phyloP scores from a whole-genome alignment of 306 rosid genomes.

The Spatholobus suberectus region DNA sequence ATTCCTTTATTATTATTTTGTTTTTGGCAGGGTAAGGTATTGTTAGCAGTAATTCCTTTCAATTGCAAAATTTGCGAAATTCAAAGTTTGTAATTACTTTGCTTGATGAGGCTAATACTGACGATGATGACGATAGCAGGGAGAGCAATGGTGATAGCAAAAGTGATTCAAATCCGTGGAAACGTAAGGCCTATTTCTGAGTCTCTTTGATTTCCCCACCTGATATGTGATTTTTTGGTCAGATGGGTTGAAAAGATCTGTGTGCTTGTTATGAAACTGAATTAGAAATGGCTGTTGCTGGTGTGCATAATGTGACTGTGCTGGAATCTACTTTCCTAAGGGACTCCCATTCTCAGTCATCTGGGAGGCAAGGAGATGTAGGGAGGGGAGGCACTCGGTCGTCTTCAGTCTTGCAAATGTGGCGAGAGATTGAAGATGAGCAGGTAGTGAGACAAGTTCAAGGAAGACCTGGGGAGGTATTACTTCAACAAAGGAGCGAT shows the following conservation, averaged over 20 bases:
- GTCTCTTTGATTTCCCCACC: slow-evolving; percentile 40
- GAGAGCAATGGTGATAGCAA: slow-evolving; percentile 2
- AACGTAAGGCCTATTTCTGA: slow-evolving; percentile 49
- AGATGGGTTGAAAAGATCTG: slow-evolving; percentile 52
- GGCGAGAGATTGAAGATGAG: slow-evolving; percentile 94
- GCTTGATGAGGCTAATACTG: slow-evolving; percentile 40
- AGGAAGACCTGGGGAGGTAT: slow-evolving; percentile 68
- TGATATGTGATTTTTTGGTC: slow-evolving; percentile 45
- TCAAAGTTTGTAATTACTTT: slow-evolving; percentile 17
- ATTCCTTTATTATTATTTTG: neutral
- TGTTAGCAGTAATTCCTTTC: slow-evolving; percentile 23
- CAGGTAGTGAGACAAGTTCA: slow-evolving; percentile 65
- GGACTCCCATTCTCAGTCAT: slow-evolving; percentile 69
- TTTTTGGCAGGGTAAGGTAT: slow-evolving; percentile 50
- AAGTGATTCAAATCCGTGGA: slow-evolving; percentile 32
- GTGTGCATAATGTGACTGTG: slow-evolving; percentile 74
- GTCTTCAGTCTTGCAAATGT: slow-evolving; percentile 70
- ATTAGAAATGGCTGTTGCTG: slow-evolving; percentile 84
- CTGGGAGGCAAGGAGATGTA: slow-evolving; percentile 64
- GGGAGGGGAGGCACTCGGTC: slow-evolving; percentile 68
- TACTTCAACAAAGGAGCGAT: slow-evolving; percentile 61
- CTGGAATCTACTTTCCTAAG: slow-evolving; percentile 74
- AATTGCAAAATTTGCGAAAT: slow-evolving; percentile 32
- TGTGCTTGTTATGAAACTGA: slow-evolving; percentile 34
- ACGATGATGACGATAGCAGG: neutral